Conservation (phyloP, 768 basidiomycete species). For the Tricholoma furcatifolium region DNA sequence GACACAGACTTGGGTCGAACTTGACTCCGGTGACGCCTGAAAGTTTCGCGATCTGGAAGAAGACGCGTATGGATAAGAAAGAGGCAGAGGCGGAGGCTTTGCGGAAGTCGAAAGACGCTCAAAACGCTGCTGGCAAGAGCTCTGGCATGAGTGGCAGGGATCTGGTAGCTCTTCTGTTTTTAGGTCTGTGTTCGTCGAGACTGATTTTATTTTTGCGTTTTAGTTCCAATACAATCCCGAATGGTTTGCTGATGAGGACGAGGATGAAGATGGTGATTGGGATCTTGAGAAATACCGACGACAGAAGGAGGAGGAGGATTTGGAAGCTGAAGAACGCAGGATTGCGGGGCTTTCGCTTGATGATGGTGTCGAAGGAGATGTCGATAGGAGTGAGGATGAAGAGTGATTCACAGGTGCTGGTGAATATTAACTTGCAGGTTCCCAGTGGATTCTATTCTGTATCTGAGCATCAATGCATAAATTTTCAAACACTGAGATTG, state of each 20-base stretch:
- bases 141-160: constrained; percentile 95
- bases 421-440: too few species aligned
- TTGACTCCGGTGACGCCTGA: constrained; percentile 94
- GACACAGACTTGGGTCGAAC: constrained; percentile 89
- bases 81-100: constrained; percentile 81
- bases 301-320: constrained; percentile 60
- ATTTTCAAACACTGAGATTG: too few species aligned
- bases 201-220: constrained; percentile 4
- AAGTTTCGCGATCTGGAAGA: constrained; percentile 92
- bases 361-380: constrained; percentile 29
- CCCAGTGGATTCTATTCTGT: too few species aligned
- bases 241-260: constrained; percentile 84
- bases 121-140: constrained; percentile 85
- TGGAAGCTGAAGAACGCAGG: constrained; percentile 49
- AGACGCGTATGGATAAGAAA: constrained; percentile 94
- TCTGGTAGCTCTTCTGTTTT: constrained; percentile 53
- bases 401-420: constrained; percentile 1
- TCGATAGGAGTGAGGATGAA: constrained; percentile 30
- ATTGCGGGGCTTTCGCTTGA: constrained; percentile 44
- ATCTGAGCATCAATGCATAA: too few species aligned
- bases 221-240: constrained; percentile 96
- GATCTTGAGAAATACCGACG: constrained; percentile 61
- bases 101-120: constrained; percentile 78
- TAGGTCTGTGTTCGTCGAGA: constrained; percentile 2
- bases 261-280: constrained; percentile 53